Evolutionary conservation across 2,329 filamentous ascomycete species (phyloP).

Genomic region (Clonostachys rhizophaga): DNA sequence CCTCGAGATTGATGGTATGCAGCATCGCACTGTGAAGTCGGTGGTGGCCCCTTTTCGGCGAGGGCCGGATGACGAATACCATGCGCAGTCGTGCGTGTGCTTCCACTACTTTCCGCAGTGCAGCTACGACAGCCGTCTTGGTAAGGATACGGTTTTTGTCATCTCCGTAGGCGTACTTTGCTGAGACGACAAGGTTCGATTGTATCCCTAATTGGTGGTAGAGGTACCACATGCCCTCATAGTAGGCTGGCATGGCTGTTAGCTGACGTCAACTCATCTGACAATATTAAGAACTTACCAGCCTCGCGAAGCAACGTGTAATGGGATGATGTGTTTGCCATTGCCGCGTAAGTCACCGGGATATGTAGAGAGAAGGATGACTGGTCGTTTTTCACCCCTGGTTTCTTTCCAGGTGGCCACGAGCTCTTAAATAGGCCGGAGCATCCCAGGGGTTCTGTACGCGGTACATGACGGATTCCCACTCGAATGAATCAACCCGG

Average conservation of each 20-base stretch:
- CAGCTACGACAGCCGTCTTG: too few species aligned
- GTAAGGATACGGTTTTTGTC: background rate
- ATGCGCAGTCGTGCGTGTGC: slow-evolving; percentile 8
- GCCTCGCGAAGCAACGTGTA: background rate
- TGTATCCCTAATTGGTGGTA: slow-evolving; percentile 12
- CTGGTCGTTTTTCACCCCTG: too few species aligned
- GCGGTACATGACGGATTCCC: too few species aligned
- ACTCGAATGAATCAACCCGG: too few species aligned
- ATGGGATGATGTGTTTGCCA: background rate
- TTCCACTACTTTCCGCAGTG: too few species aligned
- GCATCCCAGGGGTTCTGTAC: too few species aligned
- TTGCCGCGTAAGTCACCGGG: too few species aligned
- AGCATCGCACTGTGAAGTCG: background rate
- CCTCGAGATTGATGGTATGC: background rate
- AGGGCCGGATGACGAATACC: slow-evolving; percentile 5
- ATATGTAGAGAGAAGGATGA: too few species aligned
- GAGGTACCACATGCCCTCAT: slow-evolving; percentile 9
- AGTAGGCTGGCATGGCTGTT: background rate
- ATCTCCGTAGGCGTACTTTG: slow-evolving; percentile 4
- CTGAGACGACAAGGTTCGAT: slow-evolving; percentile 13
- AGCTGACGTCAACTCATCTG: background rate
- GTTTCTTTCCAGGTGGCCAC: too few species aligned
- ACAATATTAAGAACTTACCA: background rate
- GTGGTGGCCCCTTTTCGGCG: slow-evolving; percentile 1
- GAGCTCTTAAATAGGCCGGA: too few species aligned